These are phyloP conservation scores for Aureobasidium sp. DNA, from an alignment of 2,329 filamentous ascomycete species.

Conservation along the genomic window DNA sequence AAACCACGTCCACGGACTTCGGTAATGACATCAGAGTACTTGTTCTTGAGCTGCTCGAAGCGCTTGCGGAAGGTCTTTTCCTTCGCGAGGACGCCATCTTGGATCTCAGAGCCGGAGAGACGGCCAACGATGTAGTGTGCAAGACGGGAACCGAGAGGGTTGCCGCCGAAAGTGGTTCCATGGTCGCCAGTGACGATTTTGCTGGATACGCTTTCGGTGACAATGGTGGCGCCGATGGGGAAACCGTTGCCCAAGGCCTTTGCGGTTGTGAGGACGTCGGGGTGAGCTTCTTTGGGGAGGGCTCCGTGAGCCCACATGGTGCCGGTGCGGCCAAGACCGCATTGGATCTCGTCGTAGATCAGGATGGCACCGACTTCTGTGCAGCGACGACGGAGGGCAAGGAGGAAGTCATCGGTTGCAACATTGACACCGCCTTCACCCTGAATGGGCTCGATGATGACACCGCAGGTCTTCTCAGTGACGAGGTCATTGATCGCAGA, in stretches of 20 bases:
- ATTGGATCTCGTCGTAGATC: conserved; percentile 97
- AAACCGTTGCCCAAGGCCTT: conserved; percentile 97
- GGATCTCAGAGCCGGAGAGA: conserved; percentile 62
- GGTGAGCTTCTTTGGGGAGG: conserved; percentile 71
- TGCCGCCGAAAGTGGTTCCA: conserved; percentile 89
- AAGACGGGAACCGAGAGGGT: conserved; percentile 74
- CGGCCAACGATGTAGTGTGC: conserved; percentile 78
- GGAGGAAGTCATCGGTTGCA: conserved; percentile 72
- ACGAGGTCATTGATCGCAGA: conserved; percentile 62
- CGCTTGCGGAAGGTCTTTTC: conserved; percentile 50
- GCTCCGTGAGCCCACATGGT: conserved; percentile 78
- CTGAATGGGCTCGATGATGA: conserved; percentile 95
- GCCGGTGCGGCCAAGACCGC: conserved; percentile 80
- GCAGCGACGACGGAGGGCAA: conserved; percentile 74
- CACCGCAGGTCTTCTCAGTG: conserved; percentile 79
- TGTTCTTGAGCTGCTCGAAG: conserved; percentile 47
- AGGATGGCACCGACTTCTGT: conserved; percentile 80
- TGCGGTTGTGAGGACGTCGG: conserved; percentile 86
- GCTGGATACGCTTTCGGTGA: conserved; percentile 57
- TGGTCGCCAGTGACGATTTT: conserved; percentile 72
- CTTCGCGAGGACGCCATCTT: conserved; percentile 61
- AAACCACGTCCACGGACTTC: conserved; percentile 78
- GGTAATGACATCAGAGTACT: conserved; percentile 61
- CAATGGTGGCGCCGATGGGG: conserved; percentile 77
- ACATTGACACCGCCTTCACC: conserved; percentile 90